Evolutionary conservation across 768 basidiomycete species (phyloP), one percentile per base, ranked within the genome.

Genomic region (Tricholoma matsutake): DNA sequence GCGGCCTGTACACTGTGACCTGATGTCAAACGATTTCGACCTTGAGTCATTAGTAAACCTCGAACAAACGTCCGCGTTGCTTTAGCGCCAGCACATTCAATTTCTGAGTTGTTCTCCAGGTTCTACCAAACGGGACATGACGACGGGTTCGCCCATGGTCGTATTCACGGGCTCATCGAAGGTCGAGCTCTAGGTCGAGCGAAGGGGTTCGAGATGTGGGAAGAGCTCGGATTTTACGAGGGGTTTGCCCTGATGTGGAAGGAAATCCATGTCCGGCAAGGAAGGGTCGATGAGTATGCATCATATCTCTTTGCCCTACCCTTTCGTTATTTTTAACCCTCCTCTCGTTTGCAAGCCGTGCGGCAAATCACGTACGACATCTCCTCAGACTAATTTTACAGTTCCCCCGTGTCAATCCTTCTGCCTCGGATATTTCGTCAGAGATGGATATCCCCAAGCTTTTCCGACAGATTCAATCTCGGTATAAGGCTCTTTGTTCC

Each of bases 121-220:
- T 96, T 96, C 75, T 97, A 89, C 71, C 82, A 89, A 58, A 69
- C 79, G 2, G 96, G 96, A 8, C 90, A 90, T 70, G 67, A 80
- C 61, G 87, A 89, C 58, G 96, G 96, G 2, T 84, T 83, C 69
- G 86, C 80, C 0, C 96, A 98, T 72, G 96, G 96, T 1, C 82
- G 87, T 41, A 84, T 95, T 6, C 95, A 96, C 66, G 95, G 96
- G 2, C 74, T 92, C 25, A 93, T 94, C 62, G 94, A 99, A 72
- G 96, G 96, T 8, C 81, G 94, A 13, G 89, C 90, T 0, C 81
- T 98, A 16, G 96, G 95, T 1, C 82, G 87, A 58, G 89, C 94
- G 66, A 95, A 96, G 66, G 92, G 91, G 0, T 98, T 88, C 72
- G 95, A 96, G 74, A 87, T 97, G 75, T 98, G 95, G 94, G 96